Base-by-base conservation (phyloP, 768 basidiomycete genomes). In the Lactifluus echinatus region DNA sequence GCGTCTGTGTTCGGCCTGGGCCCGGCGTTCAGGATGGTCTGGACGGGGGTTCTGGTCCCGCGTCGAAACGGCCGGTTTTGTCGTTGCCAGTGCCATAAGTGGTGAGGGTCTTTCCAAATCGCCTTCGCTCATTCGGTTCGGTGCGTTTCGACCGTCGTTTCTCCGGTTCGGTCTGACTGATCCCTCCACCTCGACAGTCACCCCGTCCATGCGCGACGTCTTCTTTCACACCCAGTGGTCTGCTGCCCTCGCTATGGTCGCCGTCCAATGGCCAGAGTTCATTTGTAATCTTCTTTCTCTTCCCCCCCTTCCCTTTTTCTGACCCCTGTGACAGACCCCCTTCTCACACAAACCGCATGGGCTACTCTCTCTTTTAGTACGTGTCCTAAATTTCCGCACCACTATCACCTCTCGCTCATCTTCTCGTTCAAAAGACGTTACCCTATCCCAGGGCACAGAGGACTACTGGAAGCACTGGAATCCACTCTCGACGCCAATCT, bases 141-240 rank as follows among this genome's bases (percentile, higher is more conserved):
- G 93, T 93, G 68, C 66, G 89, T 75, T 49, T 36, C 51, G 53
- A 15, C 49, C 47, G 56, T 55, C 50, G 37, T 33, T 14, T 11
- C 40, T 21, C 21, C 23, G 23, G 23, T 36, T 36, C 11, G 17
- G 29, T 37, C 44, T 21, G 37, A 15, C 40, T 43, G 46, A 56
- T 33, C 55, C 29, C 64, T 65, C 50, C 66, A 55, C 21, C 15
- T 39, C 19, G 57, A 3, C 60, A 93, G 93, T 87, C 64, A 95
- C 96, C 0, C 95, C 96, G 2, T 91, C 92, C 6, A 73, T 94
- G 72, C 78, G 93, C 52, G 96, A 99, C 69, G 79, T 99, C 50
- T 79, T 97, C 49, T 88, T 92, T 69, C 92, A 94, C 66, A 89
- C 93, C 0, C 93, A 96, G 63, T 97, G 89, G 87, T 90, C 87